phyloP scores from a whole-genome alignment of 352 stramenopile genomes.

The Thraustotheca clavata region DNA sequence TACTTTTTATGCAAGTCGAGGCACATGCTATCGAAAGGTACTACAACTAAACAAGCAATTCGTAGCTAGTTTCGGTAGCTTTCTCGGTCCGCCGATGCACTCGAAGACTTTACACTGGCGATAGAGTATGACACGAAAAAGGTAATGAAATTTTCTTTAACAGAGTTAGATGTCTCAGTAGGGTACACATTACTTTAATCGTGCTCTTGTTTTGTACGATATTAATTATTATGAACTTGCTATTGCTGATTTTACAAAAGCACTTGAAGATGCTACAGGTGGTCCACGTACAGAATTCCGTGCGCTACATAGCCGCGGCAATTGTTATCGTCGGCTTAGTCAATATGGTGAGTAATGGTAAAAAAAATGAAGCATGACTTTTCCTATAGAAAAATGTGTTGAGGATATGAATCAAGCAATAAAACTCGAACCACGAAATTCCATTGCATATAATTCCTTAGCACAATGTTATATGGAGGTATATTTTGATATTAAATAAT shows the following conservation, averaged over 20 bases:
- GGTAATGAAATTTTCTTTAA: background rate
- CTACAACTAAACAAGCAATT: background rate
- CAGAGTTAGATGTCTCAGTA: background rate
- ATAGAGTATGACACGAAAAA: slow-evolving; percentile 68
- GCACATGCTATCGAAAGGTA: slow-evolving; percentile 55
- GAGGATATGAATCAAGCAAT: slow-evolving; percentile 62
- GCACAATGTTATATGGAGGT: slow-evolving; percentile 57
- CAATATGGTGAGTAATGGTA: slow-evolving; percentile 25
- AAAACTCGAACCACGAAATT: slow-evolving; percentile 58
- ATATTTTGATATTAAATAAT: background rate
- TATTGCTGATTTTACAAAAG: slow-evolving; percentile 59
- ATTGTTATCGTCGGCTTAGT: slow-evolving; percentile 51
- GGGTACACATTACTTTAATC: slow-evolving; percentile 65
- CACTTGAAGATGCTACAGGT: slow-evolving; percentile 59
- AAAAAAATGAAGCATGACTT: background rate
- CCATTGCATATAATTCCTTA: slow-evolving; percentile 45
- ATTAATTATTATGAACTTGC: slow-evolving; percentile 53
- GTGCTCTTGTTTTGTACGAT: slow-evolving; percentile 59
- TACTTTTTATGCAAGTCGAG: slow-evolving; percentile 66
- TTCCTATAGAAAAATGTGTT: slow-evolving; percentile 40
- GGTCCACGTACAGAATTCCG: slow-evolving; percentile 57
- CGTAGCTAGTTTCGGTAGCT: slow-evolving; percentile 23
- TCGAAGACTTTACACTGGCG: slow-evolving; percentile 59
- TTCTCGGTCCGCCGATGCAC: slow-evolving; percentile 38
- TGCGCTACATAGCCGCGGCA: slow-evolving; percentile 52